Base-by-base conservation (phyloP, 225 moss, liverwort and hornwort genomes). In the Bryum argenteum region DNA sequence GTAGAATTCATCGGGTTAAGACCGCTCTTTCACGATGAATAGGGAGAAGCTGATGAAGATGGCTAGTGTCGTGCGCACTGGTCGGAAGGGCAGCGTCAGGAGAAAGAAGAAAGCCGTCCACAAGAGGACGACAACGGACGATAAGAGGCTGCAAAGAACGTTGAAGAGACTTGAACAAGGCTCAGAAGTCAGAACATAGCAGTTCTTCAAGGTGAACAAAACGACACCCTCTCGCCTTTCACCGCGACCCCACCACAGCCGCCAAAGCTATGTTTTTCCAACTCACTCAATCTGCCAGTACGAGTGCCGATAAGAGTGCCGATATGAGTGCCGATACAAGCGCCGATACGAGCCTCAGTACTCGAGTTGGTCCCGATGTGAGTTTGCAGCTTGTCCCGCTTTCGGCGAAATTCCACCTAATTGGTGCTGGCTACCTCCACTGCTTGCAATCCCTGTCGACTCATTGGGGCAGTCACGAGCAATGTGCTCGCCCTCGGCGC, bases 401-500 rank as follows among this genome's bases (percentile, higher is more conserved):
- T n/a, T n/a, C n/a, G n/a, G n/a, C n/a, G n/a, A n/a, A n/a, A n/a
- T n/a, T n/a, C n/a, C n/a, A n/a, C n/a, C n/a, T n/a, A n/a, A n/a
- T n/a, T n/a, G n/a, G n/a, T n/a, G n/a, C n/a, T n/a, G n/a, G 1
- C 90, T 90, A 8, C 86, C 86, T 8, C 84, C 87, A n/a, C 78
- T 82, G 86, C 71, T 82, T 10, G 73, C 80, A 50, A 89, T 93
- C 11, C 91, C 91, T 2, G 85, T 79, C 40, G 84, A 78, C 79
- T 93, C 91, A 58, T 79, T 88, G 42, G 82, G 77, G 57, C 96
- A 93, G 75, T 93, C 93, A 0, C 93, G 93, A 4, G 93, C 93
- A 93, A 93, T 90, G 87, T 93, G 93, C 19, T 90, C 93, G 8
- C 90, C 63, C 83, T 93, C 93, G 18, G 89, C 90, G 52, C 93